Percentiles rank a stretch among this genome's conserved stretches.
phyloP scores from a whole-genome alignment of 2,329 filamentous ascomycete species.

The Talaromyces islandicus region DNA sequence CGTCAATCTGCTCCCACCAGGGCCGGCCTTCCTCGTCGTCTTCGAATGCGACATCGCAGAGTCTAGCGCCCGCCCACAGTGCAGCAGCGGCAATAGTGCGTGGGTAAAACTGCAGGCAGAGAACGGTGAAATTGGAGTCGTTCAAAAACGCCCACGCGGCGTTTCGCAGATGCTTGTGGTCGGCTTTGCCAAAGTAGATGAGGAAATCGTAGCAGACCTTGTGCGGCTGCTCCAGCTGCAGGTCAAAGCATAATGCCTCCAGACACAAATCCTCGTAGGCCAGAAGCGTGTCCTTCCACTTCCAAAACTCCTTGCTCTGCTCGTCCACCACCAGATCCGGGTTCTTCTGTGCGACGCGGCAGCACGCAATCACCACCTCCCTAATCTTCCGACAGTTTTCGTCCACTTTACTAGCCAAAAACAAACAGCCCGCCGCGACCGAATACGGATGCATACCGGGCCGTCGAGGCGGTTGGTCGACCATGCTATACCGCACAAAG shows the following conservation, averaged over 20 bases:
- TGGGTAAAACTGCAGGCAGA: constrained; percentile 75
- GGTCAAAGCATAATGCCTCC: constrained; percentile 86
- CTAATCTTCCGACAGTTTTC: constrained; percentile 96
- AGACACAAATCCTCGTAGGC: constrained; percentile 89
- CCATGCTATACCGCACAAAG: constrained; percentile 83
- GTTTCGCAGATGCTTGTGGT: constrained; percentile 77
- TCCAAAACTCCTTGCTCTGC: constrained; percentile 97
- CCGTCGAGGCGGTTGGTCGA: constrained; percentile 56
- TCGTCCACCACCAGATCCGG: constrained; percentile 85
- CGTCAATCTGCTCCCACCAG: constrained; percentile 81
- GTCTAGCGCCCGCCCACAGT: constrained; percentile 78
- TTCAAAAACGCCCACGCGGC: constrained; percentile 91
- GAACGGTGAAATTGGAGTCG: constrained; percentile 75
- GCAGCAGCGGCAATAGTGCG: constrained; percentile 77
- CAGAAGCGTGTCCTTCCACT: constrained; percentile 90
- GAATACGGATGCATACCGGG: constrained; percentile 85
- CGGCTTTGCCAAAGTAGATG: constrained; percentile 63
- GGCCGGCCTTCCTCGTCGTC: constrained; percentile 68
- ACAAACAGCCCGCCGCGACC: constrained; percentile 84
- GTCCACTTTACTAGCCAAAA: constrained; percentile 94
- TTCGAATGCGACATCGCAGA: constrained; percentile 64
- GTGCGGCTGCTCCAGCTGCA: constrained; percentile 86
- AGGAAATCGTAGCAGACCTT: constrained; percentile 76
- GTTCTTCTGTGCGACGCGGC: constrained; percentile 92
- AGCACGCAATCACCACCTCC: constrained; percentile 88